These are phyloP conservation scores for Amylostereum areolatum DNA, from an alignment of 1,284 basidiomycete species.

Conservation along the genomic window DNA sequence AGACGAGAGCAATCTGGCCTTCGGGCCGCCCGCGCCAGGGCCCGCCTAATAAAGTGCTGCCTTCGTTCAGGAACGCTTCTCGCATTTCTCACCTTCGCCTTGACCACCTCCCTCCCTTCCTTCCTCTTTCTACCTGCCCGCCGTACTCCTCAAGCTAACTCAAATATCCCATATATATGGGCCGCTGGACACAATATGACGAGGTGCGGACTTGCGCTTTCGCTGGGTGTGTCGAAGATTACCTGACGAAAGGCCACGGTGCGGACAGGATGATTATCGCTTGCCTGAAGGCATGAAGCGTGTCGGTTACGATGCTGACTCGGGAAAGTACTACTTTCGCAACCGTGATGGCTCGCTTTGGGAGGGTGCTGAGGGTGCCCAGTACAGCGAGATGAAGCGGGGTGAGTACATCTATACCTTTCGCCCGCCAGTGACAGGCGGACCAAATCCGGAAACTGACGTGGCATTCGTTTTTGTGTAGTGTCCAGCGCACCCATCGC, in stretches of 20 bases:
- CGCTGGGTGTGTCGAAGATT: too few species aligned
- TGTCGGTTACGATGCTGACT: constrained; percentile 37
- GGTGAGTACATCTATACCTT: constrained; percentile 20
- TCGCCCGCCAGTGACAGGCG: neutral
- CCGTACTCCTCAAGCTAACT: too few species aligned
- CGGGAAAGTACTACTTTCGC: constrained; percentile 31
- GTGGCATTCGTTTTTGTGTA: constrained; percentile 2
- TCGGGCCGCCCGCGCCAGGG: too few species aligned
- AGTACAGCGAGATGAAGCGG: constrained; percentile 28
- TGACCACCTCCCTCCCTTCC: too few species aligned
- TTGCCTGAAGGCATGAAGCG: constrained; percentile 37
- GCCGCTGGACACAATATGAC: constrained; percentile 36
- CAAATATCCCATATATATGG: constrained; percentile 18
- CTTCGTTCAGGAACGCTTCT: too few species aligned
- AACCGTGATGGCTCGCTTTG: constrained; percentile 27
- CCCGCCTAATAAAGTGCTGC: too few species aligned
- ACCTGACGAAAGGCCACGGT: neutral
- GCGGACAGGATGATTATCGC: constrained; percentile 30
- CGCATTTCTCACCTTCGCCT: too few species aligned
- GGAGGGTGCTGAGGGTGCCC: constrained; percentile 30
- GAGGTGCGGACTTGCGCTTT: constrained; percentile 20
- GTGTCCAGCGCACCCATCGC: constrained; percentile 15
- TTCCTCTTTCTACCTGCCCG: too few species aligned
- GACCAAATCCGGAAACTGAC: too few species aligned
- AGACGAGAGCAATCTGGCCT: too few species aligned